Evolutionary conservation across 768 basidiomycete species (phyloP).

Genomic region (Asterophora lycoperdoides): DNA sequence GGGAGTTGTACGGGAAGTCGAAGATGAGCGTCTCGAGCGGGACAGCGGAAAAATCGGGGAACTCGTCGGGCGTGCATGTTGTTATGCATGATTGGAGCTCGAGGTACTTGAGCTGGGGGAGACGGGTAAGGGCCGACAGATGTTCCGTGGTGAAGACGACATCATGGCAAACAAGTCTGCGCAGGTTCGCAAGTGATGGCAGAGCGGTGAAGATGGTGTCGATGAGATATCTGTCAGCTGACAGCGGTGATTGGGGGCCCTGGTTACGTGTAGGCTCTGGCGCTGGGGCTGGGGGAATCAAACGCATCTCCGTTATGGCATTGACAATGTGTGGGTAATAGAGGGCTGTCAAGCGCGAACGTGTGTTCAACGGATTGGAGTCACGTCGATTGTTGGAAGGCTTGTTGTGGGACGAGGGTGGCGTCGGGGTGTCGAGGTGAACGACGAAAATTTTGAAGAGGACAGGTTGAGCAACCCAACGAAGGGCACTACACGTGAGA

Average conservation of each 20-base stretch:
- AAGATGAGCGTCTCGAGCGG: slow-evolving; percentile 11
- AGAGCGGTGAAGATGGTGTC: slow-evolving; percentile 12
- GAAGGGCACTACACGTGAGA: slow-evolving; percentile 13
- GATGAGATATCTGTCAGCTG: slow-evolving; percentile 9
- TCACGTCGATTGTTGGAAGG: slow-evolving; percentile 8
- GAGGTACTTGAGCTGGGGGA: slow-evolving; percentile 14
- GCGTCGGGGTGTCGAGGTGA: slow-evolving; percentile 4
- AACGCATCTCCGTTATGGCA: slow-evolving; percentile 14
- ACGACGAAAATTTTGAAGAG: slow-evolving; percentile 18
- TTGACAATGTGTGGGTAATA: slow-evolving; percentile 7
- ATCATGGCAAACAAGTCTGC: slow-evolving; percentile 16
- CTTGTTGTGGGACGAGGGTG: background rate
- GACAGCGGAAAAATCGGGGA: slow-evolving; percentile 10
- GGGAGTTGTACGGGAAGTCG: slow-evolving; percentile 13
- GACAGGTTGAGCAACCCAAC: slow-evolving; percentile 17
- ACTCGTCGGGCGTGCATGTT: slow-evolving; percentile 7
- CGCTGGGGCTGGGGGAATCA: slow-evolving; percentile 11
- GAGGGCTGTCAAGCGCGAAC: slow-evolving; percentile 10
- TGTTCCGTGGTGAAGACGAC: slow-evolving; percentile 9
- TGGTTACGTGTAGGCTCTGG: background rate
- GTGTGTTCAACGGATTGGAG: background rate
- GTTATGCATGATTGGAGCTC: slow-evolving; percentile 18
- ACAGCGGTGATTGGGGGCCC: slow-evolving; percentile 1
- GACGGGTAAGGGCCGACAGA: slow-evolving; percentile 9
- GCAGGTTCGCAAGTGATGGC: slow-evolving; percentile 13